These are phyloP conservation scores for Globisporangium radiosum DNA, from an alignment of 352 stramenopile species.

Conservation along the genomic window DNA sequence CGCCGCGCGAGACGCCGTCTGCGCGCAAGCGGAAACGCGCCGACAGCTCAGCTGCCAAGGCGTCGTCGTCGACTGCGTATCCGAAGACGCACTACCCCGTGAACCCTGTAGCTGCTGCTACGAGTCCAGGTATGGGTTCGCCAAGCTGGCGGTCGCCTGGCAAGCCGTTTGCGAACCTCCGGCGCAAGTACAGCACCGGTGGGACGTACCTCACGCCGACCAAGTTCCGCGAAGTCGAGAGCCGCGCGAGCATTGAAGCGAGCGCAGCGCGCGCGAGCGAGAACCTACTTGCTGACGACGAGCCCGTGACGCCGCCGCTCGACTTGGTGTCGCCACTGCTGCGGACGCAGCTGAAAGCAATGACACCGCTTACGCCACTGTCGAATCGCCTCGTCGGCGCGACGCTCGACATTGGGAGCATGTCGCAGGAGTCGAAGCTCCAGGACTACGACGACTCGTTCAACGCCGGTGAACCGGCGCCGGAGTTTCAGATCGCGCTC, in stretches of 20 bases:
- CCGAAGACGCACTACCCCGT: slow-evolving; percentile 45
- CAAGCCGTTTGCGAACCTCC: slow-evolving; percentile 36
- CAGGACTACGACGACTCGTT: slow-evolving; percentile 71
- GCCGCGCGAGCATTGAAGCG: slow-evolving; percentile 21
- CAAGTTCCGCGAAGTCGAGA: slow-evolving; percentile 20
- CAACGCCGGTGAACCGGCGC: slow-evolving; percentile 47
- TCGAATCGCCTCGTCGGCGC: slow-evolving; percentile 82
- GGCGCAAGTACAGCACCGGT: slow-evolving; percentile 60
- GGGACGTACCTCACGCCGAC: slow-evolving; percentile 39
- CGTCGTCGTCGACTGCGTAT: slow-evolving; percentile 25
- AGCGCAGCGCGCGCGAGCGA: slow-evolving; percentile 25
- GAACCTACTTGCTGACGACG: slow-evolving; percentile 40
- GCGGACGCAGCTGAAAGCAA: slow-evolving; percentile 72
- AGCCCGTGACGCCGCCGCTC: slow-evolving; percentile 50
- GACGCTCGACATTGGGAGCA: slow-evolving; percentile 59
- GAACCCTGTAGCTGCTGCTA: slow-evolving; percentile 9
- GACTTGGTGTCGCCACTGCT: slow-evolving; percentile 74
- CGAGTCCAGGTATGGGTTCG: slow-evolving; percentile 15
- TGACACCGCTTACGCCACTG: slow-evolving; percentile 77
- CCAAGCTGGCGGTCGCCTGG: slow-evolving; percentile 12
- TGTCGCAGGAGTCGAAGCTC: slow-evolving; percentile 57
- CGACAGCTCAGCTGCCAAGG: slow-evolving; percentile 13
- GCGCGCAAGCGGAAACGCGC: slow-evolving; percentile 46
- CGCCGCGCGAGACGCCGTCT: slow-evolving; percentile 4
- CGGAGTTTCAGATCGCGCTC: slow-evolving; percentile 65